Base-by-base conservation (phyloP, 2,329 filamentous ascomycete species). In the Colletotrichum tabaci region DNA sequence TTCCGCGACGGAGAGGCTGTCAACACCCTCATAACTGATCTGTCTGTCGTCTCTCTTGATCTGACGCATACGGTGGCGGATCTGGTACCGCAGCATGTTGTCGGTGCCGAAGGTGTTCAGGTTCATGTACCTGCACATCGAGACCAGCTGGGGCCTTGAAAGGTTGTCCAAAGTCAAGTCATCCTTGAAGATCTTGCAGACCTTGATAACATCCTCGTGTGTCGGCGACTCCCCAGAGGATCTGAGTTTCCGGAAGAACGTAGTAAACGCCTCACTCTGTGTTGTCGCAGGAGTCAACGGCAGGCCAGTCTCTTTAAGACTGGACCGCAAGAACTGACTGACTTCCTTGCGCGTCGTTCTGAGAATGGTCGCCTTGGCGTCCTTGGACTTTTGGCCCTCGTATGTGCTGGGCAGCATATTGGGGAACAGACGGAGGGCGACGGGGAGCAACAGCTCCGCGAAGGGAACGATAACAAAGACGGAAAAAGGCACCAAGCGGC, bases 161-260 rank as follows among this genome's bases (percentile, higher is more conserved):
- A 99, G 86, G 84, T 99, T 99, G 90, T 99, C 96, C 42, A 99
- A 88, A 0, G 96, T 99, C 77, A 99, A 81, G 82, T 99, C 96
- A 80, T 99, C 96, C 82, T 96, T 97, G 90, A 99, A 99, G 75
- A 97, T 93, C 88, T 98, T 97, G 91, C 96, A 98, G 74, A 99
- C 96, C 84, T 96, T 98, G 87, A 99, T 97, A 74, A 99, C 94
- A 80, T 99, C 96, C 75, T 95, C 89, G 65, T 91, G 89, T 5
- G 94, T 96, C 1, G 96, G 96, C 56, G 92, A 88, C 85, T 98
- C 96, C 74, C 96, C 96, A 1, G 96, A 98, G 21, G 94, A 91
- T 65, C 96, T 89, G 74, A 98, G 90, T 87, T 99, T 99, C 80
- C 94, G 93, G 92, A 99, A 99, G 85, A 99, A 99, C 78, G 96